phyloP scores from a whole-genome alignment of 805 yeast species.

The Geotrichum ghanense region DNA sequence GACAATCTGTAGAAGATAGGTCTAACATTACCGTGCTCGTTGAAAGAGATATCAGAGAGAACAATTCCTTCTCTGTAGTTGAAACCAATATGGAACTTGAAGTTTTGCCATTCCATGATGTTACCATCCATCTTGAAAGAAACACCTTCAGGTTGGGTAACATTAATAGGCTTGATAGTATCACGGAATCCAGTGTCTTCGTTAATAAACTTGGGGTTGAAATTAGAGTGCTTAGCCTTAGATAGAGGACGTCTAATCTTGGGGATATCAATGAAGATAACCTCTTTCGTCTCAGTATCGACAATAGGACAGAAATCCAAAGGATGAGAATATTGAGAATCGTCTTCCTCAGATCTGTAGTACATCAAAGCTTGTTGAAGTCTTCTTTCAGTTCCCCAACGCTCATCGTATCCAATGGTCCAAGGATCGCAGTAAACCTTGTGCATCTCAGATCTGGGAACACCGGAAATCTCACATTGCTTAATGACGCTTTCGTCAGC shows the following conservation, averaged over 20 bases:
- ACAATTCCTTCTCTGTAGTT: slow-evolving; percentile 82
- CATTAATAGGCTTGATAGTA: slow-evolving; percentile 53
- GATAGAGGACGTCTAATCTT: slow-evolving; percentile 61
- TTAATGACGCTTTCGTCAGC: slow-evolving; percentile 59
- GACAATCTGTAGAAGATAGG: slow-evolving; percentile 64
- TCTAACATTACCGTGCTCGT: slow-evolving; percentile 59
- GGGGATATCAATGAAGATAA: slow-evolving; percentile 66
- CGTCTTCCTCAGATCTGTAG: slow-evolving; percentile 66
- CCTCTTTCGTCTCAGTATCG: slow-evolving; percentile 59
- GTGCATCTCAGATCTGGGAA: slow-evolving; percentile 51
- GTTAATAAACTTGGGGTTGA: slow-evolving; percentile 52
- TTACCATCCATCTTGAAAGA: slow-evolving; percentile 62
- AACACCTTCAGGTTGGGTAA: slow-evolving; percentile 76
- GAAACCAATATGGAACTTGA: slow-evolving; percentile 69
- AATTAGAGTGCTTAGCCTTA: slow-evolving; percentile 56
- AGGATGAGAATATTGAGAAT: slow-evolving; percentile 65
- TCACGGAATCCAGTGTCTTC: slow-evolving; percentile 51
- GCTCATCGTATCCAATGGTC: slow-evolving; percentile 61
- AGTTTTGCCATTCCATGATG: slow-evolving; percentile 67
- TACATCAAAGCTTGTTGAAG: slow-evolving; percentile 74
- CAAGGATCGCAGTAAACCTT: slow-evolving; percentile 55
- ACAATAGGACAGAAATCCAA: slow-evolving; percentile 75
- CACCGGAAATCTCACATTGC: slow-evolving; percentile 61
- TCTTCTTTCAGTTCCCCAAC: slow-evolving; percentile 69
- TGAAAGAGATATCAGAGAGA: slow-evolving; percentile 58